Evolutionary conservation across 768 basidiomycete species (phyloP).

Genomic region (Pleurotus platypus): DNA sequence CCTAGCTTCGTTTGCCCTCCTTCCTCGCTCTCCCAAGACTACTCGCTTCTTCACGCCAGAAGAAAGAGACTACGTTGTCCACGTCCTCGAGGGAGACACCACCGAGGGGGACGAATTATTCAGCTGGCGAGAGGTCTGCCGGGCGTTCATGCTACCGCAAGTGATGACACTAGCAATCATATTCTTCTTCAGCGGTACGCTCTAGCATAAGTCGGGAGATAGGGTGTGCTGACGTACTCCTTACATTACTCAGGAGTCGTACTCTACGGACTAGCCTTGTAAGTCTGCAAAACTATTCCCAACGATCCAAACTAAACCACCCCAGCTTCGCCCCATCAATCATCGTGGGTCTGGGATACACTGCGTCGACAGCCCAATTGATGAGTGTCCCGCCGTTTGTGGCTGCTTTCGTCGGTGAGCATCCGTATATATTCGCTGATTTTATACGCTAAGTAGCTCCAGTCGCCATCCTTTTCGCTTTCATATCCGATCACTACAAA

Average conservation of each 20-base stretch:
- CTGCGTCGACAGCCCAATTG: constrained; percentile 49
- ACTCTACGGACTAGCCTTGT: constrained; percentile 47
- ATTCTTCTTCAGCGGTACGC: constrained; percentile 52
- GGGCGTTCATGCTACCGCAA: constrained; percentile 48
- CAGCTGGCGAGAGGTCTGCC: constrained; percentile 52
- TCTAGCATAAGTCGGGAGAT: background rate
- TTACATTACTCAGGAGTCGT: background rate
- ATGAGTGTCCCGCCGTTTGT: constrained; percentile 61
- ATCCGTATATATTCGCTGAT: background rate
- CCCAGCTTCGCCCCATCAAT: constrained; percentile 70
- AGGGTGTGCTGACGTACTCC: too few relatives aligned
- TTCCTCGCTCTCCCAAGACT: constrained; percentile 24
- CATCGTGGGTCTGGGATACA: constrained; percentile 57
- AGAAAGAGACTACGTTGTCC: constrained; percentile 45
- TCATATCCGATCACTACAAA: too few relatives aligned
- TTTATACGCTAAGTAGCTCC: background rate
- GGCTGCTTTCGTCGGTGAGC: constrained; percentile 32
- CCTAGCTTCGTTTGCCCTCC: constrained; percentile 28
- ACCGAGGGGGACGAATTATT: constrained; percentile 38
- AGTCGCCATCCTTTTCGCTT: too few relatives aligned
- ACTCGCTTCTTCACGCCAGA: constrained; percentile 47
- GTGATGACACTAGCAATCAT: constrained; percentile 45
- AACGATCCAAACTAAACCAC: background rate
- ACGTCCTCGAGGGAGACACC: constrained; percentile 32
- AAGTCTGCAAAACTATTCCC: constrained; percentile 14